Base-by-base conservation (phyloP, 768 basidiomycete species). In the Lactifluus piperatus region DNA sequence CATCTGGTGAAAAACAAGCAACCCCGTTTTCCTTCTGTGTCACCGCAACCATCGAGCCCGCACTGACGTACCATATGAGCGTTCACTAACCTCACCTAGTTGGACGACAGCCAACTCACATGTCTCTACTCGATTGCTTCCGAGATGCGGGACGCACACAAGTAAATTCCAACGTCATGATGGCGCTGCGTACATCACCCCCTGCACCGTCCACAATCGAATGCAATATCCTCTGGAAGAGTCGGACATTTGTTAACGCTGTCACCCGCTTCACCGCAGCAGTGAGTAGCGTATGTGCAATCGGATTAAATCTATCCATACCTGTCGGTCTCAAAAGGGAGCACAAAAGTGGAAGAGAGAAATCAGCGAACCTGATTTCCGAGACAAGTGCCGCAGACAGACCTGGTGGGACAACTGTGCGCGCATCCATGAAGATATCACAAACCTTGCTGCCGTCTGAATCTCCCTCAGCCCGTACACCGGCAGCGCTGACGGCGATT, bases 101-200 rank as follows among this genome's bases (percentile, higher is more conserved):
- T 49, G 58, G 61, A 41, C 63, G 58, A 47, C 20, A 37, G 58
- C 57, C 58, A 59, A 26, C 44, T 56, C 29, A 59, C 48, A 11
- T 66, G 70, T 58, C 63, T 67, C 59, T 71, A 73, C 68, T 73
- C 66, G 45, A 73, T 67, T 73, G 75, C 62, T 64, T 67, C 60
- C 67, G 69, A 57, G 64, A 67, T 16, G 65, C 65, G n/a, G 78
- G 71, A 20, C 75, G 71, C 18, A 80, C 70, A 69, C 79, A 95
- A 1, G 85, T 82, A 67, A 99, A 94, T 68, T 99, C 90, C 7
- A 98, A 77, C 0, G 88, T 85, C 84, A 95, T 98, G 60, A 97
- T 81, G 0, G 94, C 95, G 57, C 88, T 90, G 44, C 97, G 78
- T 37, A 99, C 89, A 68, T 99, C 97, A 0, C 97, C 97, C 66